Percentiles rank a stretch among this genome's conserved stretches.
These are phyloP conservation scores for Penicillium vulpinum DNA, from an alignment of 2,329 filamentous ascomycete genomes.

Conservation along the genomic window DNA sequence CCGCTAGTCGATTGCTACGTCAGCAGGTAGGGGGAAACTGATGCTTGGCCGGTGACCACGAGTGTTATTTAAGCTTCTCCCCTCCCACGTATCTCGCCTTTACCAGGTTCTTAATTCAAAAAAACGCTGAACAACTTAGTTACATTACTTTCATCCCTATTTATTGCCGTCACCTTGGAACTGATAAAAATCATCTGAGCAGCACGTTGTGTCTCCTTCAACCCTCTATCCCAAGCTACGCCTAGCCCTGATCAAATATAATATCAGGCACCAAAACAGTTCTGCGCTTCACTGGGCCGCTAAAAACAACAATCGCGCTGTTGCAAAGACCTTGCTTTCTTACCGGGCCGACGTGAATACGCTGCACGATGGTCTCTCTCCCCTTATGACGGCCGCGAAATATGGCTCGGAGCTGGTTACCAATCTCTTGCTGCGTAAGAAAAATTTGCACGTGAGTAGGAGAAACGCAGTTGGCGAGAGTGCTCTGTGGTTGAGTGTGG, in stretches of 20 bases:
- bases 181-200: background rate
- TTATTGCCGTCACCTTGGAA: background rate
- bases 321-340: background rate
- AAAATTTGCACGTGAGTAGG: background rate
- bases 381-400: background rate
- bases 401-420: background rate
- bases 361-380: background rate
- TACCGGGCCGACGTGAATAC: background rate
- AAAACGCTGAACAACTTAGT: background rate
- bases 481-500: too few relatives aligned
- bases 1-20: background rate
- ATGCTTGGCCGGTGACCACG: background rate
- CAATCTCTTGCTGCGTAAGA: background rate
- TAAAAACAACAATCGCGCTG: background rate
- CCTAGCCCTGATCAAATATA: background rate
- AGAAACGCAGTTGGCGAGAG: background rate
- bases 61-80: conserved; percentile 1
- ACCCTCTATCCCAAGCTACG: background rate
- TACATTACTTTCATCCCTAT: background rate
- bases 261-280: background rate
- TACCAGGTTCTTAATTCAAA: background rate
- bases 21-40: background rate
- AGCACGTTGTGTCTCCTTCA: background rate
- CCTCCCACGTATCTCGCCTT: conserved; percentile 1
- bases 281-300: background rate